Base-by-base conservation (phyloP, 1,284 basidiomycete species). In the Apiotrichum brassicae region DNA sequence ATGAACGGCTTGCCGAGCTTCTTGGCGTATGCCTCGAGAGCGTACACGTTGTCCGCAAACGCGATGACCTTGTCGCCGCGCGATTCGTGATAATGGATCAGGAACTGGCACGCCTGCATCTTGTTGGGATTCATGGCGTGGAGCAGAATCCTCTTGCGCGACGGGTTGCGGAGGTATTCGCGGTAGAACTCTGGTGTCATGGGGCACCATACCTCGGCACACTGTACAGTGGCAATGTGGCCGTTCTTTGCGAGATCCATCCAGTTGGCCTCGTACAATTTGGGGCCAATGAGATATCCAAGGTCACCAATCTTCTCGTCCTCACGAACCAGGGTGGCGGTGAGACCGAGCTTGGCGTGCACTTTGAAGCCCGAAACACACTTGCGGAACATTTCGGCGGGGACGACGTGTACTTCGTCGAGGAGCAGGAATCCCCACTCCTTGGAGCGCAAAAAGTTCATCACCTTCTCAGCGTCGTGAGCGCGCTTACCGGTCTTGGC, bases 131-230 rank as follows among this genome's bases (percentile, higher is more conserved):
- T 99, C 95, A 98, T 98, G 77, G 92, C 97, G 71, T 97, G 97
- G 13, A 99, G 79, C 26, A 99, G 79, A 82, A 95, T 97, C 59
- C 89, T 84, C 72, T 95, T 95, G 50, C 95, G 81, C 33, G 86
- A 87, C 7, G 61, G 52, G 41, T 68, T 70, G 56, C 89, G 81
- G 55, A 99, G 79, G 69, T 99, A 98, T 75, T 99, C 94, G 62
- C 90, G 85, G 72, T 98, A 99, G 71, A 99, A 99, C 70, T 98
- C 93, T n/a, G 95, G 94, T 26, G 95, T 97, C 95, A 98, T 98
- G 9, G 92, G 90, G 68, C 95, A 99, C 95, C 95, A 98, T 6
- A 99, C 95, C 75, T 99, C 95, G 14, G 95, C 95, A 71, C 93
- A 97, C 86, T 97, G 95, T 19, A 98, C 95, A 61, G 95, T 98